Percentiles rank a stretch among this genome's conserved stretches.
Conservation (phyloP, 441 rosid genomes). For the Melastoma candidum region DNA sequence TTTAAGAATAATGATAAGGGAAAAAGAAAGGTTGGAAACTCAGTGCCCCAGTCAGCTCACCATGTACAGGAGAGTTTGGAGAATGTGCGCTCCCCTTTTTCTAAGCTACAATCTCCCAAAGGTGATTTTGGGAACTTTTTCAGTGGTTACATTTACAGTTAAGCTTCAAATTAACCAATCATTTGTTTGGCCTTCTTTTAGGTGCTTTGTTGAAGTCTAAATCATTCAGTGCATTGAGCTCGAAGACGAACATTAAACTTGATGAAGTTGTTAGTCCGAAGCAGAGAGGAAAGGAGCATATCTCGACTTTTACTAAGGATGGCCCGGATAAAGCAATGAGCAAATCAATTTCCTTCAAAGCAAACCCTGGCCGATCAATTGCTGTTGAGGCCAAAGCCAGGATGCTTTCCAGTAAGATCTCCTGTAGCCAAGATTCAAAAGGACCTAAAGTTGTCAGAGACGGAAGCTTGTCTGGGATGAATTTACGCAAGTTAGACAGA, state of each 20-base stretch:
- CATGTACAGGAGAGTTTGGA: slow-evolving; percentile 34
- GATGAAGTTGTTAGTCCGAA: slow-evolving; percentile 54
- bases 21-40: slow-evolving; percentile 41
- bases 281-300: slow-evolving; percentile 44
- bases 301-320: slow-evolving; percentile 42
- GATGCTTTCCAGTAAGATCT: slow-evolving; percentile 38
- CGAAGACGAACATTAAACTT: slow-evolving; percentile 57
- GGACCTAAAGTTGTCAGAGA: slow-evolving; percentile 53
- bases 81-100: slow-evolving; percentile 32
- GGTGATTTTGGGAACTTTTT: slow-evolving; percentile 29
- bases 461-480: slow-evolving; percentile 36
- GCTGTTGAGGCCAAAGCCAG: slow-evolving; percentile 49
- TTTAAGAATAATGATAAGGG: slow-evolving; percentile 62
- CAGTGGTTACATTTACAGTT: background rate
- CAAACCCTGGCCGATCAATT: slow-evolving; percentile 35
- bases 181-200: slow-evolving; percentile 17
- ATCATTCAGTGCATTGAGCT: slow-evolving; percentile 51
- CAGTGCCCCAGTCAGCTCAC: slow-evolving; percentile 30
- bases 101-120: slow-evolving; percentile 45
- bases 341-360: slow-evolving; percentile 71
- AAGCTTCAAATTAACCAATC: slow-evolving; percentile 7
- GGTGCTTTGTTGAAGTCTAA: slow-evolving; percentile 69
- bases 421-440: slow-evolving; percentile 48
- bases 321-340: slow-evolving; percentile 42
- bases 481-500: slow-evolving; percentile 30